Evolutionary conservation across 805 yeast genomes (phyloP), one percentile per base, ranked within the genome.

Genomic region (Kodamaea hsintzibuensis): DNA sequence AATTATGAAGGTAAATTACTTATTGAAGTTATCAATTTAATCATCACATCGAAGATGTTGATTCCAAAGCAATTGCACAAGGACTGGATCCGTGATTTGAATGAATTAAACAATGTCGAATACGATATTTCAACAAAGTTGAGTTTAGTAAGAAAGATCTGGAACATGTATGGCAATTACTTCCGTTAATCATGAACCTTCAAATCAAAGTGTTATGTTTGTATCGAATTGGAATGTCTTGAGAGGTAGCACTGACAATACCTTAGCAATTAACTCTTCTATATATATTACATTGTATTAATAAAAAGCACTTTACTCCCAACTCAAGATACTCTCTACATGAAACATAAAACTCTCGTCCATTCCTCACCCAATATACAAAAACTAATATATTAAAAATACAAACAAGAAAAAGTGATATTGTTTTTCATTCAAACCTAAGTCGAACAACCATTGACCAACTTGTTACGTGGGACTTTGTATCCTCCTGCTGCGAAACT

Each of bases 401-500:
- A 47, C 42, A 35, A 37, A 13, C 42, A 47, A 35, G 49, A 47
- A 47, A 35, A 22, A 35, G 9, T 19, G 25, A 18, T 22, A 42
- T 22, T 30, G 18, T 27, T 19, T 38, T 35, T 8, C 25, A 22
- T 22, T 22, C 25, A 22, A 22, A 19, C 8, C 14, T 35, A 39
- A 12, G 49, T 16, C 39, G 46, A 51, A 17, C 54, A 51, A 16
- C 49, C 49, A n/a, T 56, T 55, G 13, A 58, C 61, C 40, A 79
- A 64, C 33, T 61, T 66, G 60, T 79, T 74, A 60, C 64, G 68
- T 3, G 83, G 83, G 56, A 61, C 58, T 1, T 54, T 53, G 57
- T 79, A 93, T 1, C 97, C 97, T 0, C 96, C 91, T 10, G 61
- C 73, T 35, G 73, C 77, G 96, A 96, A 93, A 7, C 72, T 58